phyloP scores from a whole-genome alignment of 371 early-diverging fungal species.

The Phascolomyces articulosus region DNA sequence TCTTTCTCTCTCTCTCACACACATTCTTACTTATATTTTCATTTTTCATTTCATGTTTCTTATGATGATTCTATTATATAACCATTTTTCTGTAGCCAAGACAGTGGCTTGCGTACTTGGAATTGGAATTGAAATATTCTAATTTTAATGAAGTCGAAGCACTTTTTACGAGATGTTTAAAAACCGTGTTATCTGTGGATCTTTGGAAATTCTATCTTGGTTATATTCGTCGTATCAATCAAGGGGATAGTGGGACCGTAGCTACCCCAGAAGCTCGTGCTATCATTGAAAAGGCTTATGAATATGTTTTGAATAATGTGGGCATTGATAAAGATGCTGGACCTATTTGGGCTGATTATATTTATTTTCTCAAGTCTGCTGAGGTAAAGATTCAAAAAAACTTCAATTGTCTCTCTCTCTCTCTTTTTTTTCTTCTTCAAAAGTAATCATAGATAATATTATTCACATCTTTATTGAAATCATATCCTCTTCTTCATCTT shows the following conservation, averaged over 20 bases:
- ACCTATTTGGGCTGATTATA: constrained; percentile 88
- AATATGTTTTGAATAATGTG: constrained; percentile 84
- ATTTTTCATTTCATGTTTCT: neutral
- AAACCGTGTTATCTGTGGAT: constrained; percentile 81
- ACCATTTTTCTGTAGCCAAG: constrained; percentile 56
- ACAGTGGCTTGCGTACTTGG: constrained; percentile 85
- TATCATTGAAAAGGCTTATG: constrained; percentile 84
- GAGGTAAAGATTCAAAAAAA: constrained; percentile 61
- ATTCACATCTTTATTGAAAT: too few species aligned
- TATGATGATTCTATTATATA: neutral
- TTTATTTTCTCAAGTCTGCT: constrained; percentile 77
- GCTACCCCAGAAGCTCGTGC: constrained; percentile 70
- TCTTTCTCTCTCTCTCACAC: neutral
- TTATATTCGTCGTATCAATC: constrained; percentile 84
- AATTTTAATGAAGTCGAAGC: constrained; percentile 79
- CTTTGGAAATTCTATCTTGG: constrained; percentile 89
- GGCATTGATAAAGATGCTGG: constrained; percentile 93
- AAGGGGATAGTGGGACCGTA: constrained; percentile 47
- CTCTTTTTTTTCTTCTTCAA: neutral
- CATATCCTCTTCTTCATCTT: neutral
- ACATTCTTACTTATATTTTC: neutral
- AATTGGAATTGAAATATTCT: constrained; percentile 80
- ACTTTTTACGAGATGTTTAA: constrained; percentile 86
- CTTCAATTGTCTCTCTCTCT: neutral
- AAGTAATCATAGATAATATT: too few species aligned